These are phyloP conservation scores for Solanum lycopersicoides DNA, from an alignment of 257 asterid genomes.

Conservation along the genomic window DNA sequence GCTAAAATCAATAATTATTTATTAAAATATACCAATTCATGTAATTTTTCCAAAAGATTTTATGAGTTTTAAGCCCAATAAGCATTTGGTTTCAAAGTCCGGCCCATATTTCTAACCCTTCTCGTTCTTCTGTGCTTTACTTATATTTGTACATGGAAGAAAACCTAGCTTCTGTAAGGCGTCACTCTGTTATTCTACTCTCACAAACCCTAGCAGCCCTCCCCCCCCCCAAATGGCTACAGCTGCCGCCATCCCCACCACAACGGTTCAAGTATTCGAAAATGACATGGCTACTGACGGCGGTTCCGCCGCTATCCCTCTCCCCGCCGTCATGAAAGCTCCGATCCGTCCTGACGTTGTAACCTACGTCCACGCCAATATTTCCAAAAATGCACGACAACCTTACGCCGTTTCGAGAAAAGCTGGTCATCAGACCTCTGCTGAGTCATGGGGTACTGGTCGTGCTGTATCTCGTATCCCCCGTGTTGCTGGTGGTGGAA, in stretches of 20 bases:
- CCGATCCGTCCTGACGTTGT: conserved; percentile 63
- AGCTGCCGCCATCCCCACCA: conserved; percentile 73
- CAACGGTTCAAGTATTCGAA: conserved; percentile 47
- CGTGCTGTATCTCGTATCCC: conserved; percentile 94
- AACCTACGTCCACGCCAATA: conserved; percentile 46
- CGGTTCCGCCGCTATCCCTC: conserved; percentile 18
- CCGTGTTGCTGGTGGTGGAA: conserved; percentile 93
- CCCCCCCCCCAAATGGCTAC: conserved; percentile 19
- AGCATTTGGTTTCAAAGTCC: not conserved
- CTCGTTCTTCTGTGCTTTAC: not conserved
- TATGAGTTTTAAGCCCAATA: not conserved
- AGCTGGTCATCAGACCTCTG: conserved; percentile 91
- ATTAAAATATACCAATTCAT: too few species aligned
- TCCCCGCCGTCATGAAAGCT: conserved; percentile 64
- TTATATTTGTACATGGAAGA: not conserved
- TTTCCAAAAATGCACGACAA: conserved; percentile 56
- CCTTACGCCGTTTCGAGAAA: conserved; percentile 69
- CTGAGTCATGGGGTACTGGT: conserved; percentile 94
- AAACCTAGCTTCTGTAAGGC: conserved; percentile 18
- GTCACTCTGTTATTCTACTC: not conserved
- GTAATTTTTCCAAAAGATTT: too few species aligned
- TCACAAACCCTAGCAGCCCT: not conserved
- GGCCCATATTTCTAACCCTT: not conserved
- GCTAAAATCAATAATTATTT: too few species aligned
- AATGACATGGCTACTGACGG: conserved; percentile 57